Base-by-base conservation (phyloP, 169 alveolate species). In the Plasmodium gonderi region DNA sequence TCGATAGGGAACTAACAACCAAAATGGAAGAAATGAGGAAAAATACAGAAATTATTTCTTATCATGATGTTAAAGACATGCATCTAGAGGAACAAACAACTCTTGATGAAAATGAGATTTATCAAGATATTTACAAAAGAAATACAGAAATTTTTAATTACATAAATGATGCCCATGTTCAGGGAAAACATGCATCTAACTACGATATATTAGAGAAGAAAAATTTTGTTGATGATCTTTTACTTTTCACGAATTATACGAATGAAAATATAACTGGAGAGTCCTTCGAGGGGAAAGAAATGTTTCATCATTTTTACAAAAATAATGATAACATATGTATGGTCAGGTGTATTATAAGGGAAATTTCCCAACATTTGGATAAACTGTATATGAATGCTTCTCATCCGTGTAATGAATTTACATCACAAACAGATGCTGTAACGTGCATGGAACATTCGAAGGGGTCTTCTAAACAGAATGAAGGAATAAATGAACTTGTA, bases 21-120 rank as follows among this genome's bases (percentile, higher is more conserved):
- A 79, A 47, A 51, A 29, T 40, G 40, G 51, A 29, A 20, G 26
- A 45, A 47, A 23, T 79, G 60, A 20, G 29, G 40, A 51, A 40
- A 49, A 26, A 65, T 2, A 4, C 67, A 79, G 49, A 45, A 40
- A 14, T 31, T 26, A 38, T 67, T 65, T 29, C 47, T 0, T 9
- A 49, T 65, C 33, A 45, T 14, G 60, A 79, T 79, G 67, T 14
- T n/a, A 51, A 79, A n/a, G 89, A 79, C 23, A 79, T 51, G 9
- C 67, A 79, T 65, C 23, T 79, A 31, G 6, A 17, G 60, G 40
- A 51, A 38, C 64, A 79, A 9, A 26, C n/a, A 47, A 33, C 89
- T 9, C 12, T 47, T 38, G 72, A 40, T 8, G 17, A 47, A 65
- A 51, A 79, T 69, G 49, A 33, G 6, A 31, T 69, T 12, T 20